Evolutionary conservation across 345 rosid genomes (phyloP).

Genomic region (Cardamine occulta): DNA sequence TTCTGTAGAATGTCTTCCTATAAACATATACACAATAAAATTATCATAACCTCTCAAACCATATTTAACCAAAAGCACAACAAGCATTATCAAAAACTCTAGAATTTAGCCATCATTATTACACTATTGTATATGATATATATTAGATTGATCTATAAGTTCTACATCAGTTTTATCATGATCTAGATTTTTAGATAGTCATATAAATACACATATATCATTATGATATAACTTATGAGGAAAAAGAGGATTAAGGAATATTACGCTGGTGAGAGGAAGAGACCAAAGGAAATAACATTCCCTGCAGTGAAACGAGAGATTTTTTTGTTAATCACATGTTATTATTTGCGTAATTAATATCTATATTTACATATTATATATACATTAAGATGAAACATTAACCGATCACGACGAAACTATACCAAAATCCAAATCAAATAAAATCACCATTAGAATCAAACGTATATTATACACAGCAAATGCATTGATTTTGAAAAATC

Average conservation of each 20-base stretch:
- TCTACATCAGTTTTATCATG: not conserved
- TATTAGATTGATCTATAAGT: not conserved
- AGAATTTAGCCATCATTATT: not conserved
- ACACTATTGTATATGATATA: not conserved
- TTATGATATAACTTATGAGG: not conserved
- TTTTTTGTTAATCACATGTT: not conserved
- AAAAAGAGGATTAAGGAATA: slow-evolving; percentile 2
- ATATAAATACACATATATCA: not conserved
- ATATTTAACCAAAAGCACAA: not conserved
- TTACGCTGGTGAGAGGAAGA: slow-evolving; percentile 59
- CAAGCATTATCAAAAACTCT: not conserved
- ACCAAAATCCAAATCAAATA: not conserved
- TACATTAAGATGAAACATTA: too few species aligned
- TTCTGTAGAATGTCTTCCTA: slow-evolving; percentile 48
- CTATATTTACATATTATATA: not conserved
- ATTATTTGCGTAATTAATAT: not conserved
- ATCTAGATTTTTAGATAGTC: not conserved
- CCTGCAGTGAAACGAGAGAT: slow-evolving; percentile 42
- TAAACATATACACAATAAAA: too few species aligned
- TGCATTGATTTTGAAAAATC: not conserved
- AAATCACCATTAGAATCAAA: not conserved
- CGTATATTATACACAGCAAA: not conserved
- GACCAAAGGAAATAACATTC: slow-evolving; percentile 57
- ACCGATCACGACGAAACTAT: not conserved
- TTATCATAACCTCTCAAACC: too few species aligned